A percentile compares a stretch with the other conserved stretches of the same genome.
Evolutionary conservation across 1,284 basidiomycete species (phyloP).

Genomic region (Anthracocystis walkeri): DNA sequence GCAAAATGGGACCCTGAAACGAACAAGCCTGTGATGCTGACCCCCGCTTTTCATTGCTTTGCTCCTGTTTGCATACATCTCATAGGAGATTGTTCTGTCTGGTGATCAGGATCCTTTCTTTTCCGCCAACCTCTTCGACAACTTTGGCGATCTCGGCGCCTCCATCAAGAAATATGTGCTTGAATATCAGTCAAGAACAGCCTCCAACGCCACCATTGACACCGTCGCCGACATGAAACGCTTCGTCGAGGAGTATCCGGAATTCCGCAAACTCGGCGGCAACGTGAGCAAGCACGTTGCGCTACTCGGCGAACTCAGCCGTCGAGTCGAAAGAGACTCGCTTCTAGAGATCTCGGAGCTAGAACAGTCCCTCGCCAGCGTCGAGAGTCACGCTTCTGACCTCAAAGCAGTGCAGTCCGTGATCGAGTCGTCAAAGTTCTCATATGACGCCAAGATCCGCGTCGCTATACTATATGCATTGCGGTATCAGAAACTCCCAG

Average conservation of each 20-base stretch:
- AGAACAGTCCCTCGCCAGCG: constrained; percentile 94
- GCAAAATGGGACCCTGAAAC: no score
- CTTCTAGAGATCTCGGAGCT: constrained; percentile 87
- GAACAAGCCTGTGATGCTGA: not conserved
- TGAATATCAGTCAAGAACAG: constrained; percentile 84
- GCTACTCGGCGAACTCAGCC: constrained; percentile 92
- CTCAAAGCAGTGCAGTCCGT: constrained; percentile 73
- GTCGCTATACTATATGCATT: constrained; percentile 94
- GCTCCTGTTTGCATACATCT: not conserved
- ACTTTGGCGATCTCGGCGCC: constrained; percentile 96
- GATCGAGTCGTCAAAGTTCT: constrained; percentile 75
- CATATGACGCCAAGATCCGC: constrained; percentile 85
- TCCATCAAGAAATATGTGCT: constrained; percentile 93
- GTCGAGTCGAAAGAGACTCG: constrained; percentile 84
- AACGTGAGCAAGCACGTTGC: constrained; percentile 99
- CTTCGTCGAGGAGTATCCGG: constrained; percentile 98
- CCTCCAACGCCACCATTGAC: constrained; percentile 85
- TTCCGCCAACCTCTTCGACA: constrained; percentile 87
- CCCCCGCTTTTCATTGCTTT: not conserved
- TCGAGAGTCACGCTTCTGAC: constrained; percentile 83
- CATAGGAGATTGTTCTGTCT: constrained; percentile 93
- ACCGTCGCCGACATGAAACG: constrained; percentile 81
- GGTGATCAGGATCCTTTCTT: constrained; percentile 94
- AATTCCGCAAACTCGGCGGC: constrained; percentile 93
- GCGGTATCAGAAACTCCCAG: constrained; percentile 91